Evolutionary conservation across 257 asterid genomes (phyloP), one percentile per base, ranked within the genome.

Genomic region (Nicotiana noctiflora): DNA sequence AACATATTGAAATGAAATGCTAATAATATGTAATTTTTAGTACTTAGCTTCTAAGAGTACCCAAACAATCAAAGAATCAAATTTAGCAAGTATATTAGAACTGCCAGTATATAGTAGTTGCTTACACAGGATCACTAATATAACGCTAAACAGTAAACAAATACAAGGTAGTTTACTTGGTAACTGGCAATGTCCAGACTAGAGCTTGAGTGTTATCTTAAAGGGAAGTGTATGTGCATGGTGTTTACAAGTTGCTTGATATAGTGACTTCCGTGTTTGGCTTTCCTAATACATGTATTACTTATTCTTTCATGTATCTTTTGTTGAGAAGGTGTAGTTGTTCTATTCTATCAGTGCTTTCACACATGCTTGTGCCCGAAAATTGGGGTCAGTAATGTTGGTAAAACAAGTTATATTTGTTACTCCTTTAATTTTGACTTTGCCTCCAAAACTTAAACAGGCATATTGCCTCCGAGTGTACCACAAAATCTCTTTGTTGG

Each of bases 381-480:
- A 57, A 75, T 79, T 34, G 12, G 18, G 81, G 63, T 3, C 57
- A 21, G 40, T 49, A 23, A 46, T 57, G 60, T 72, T 72, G 59
- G 18, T 21, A 46, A n/a, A 72, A 46, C 60, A 72, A 74, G 44
- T 66, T 62, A 53, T 79, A 72, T 65, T 70, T 70, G 0, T 70
- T 70, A 21, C 77, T 70, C 59, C 19, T 79, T 79, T 8, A 84
- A 79, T 81, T 32, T 77, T 82, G 53, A n/a, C 12, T 44, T 23
- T 72, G 70, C 85, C 29, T 85, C 40, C 57, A 51, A 67, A 55
- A 65, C 40, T 72, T n/a, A 81, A 55, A 80, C 90, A 86, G 89
- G 75, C 91, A 88, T 60, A 85, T 88, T 82, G 89, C 89, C 74
- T 84, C 89, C 2, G 91, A 88, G 77, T n/a, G n/a, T n/a, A n/a